phyloP scores from a whole-genome alignment of 2,329 filamentous ascomycete genomes.

The Sordariomycetes sp. region DNA sequence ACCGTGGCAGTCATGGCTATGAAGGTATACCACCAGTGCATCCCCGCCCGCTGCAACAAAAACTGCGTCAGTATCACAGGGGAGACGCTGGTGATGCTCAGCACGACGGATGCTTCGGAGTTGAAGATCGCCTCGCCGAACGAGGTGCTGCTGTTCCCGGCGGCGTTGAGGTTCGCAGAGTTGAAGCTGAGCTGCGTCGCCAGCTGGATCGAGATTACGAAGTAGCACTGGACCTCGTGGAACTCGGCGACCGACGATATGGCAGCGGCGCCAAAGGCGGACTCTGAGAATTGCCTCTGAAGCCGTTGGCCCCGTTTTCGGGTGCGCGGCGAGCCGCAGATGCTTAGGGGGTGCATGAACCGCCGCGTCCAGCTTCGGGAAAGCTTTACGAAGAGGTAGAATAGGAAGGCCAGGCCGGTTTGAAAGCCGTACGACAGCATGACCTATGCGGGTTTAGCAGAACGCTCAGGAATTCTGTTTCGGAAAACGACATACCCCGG shows the following conservation, averaged over 20 bases:
- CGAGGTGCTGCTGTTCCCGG: not conserved
- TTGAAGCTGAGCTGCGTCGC: not conserved
- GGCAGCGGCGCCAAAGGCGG: not conserved
- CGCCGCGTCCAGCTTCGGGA: not conserved
- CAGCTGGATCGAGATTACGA: not conserved
- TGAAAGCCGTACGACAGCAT: not conserved
- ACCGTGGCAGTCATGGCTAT: not conserved
- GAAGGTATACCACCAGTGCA: slow-evolving; percentile 2
- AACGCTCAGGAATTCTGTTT: not conserved
- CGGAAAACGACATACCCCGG: not conserved
- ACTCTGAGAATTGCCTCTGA: not conserved
- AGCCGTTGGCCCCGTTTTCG: not conserved
- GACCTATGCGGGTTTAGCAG: not conserved
- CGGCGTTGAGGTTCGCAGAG: not conserved
- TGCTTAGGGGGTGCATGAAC: not conserved
- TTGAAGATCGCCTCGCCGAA: not conserved
- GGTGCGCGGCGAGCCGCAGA: not conserved
- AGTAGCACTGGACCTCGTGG: slow-evolving; percentile 1
- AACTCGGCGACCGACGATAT: slow-evolving; percentile 1
- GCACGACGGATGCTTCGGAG: not conserved
- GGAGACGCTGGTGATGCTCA: not conserved
- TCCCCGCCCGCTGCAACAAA: not conserved
- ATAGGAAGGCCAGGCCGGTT: not conserved
- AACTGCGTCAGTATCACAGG: not conserved
- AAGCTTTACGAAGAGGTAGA: not conserved